Evolutionary conservation across 2,329 filamentous ascomycete species (phyloP).

Genomic region (Dothideomycetidae sp.): DNA sequence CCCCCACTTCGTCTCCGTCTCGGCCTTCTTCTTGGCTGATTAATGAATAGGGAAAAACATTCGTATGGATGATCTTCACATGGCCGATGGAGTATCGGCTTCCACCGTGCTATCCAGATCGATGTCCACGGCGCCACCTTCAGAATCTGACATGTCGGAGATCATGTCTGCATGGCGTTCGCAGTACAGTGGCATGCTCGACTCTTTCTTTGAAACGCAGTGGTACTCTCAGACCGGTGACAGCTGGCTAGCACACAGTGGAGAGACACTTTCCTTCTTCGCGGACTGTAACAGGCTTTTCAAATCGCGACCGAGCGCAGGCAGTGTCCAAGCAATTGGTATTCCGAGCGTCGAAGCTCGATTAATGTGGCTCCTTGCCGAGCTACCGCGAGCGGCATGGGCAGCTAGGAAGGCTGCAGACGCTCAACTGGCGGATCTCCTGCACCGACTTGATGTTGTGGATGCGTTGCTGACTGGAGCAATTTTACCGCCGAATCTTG

Average conservation of each 20-base stretch:
- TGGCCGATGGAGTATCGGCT: slow-evolving; percentile 42
- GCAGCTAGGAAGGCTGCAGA: slow-evolving; percentile 28
- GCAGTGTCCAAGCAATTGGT: slow-evolving; percentile 11
- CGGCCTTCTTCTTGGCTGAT: neutral
- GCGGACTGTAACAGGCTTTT: slow-evolving; percentile 44
- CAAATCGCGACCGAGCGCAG: slow-evolving; percentile 12
- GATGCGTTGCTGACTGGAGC: slow-evolving; percentile 64
- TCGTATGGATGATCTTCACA: slow-evolving; percentile 59
- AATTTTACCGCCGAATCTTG: slow-evolving; percentile 48
- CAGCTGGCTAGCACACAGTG: neutral
- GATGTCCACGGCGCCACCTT: slow-evolving; percentile 22
- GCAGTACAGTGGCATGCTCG: slow-evolving; percentile 61
- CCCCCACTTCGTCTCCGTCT: too few relatives aligned
- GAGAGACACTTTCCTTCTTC: slow-evolving; percentile 47
- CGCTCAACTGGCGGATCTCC: slow-evolving; percentile 40
- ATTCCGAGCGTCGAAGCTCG: slow-evolving; percentile 42
- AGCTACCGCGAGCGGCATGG: slow-evolving; percentile 26
- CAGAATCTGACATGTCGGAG: slow-evolving; percentile 54
- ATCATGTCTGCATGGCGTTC: slow-evolving; percentile 59
- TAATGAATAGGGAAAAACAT: slow-evolving; percentile 30
- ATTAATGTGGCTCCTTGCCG: slow-evolving; percentile 46
- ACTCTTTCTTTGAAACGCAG: slow-evolving; percentile 63
- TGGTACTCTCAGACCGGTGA: slow-evolving; percentile 50
- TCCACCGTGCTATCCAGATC: slow-evolving; percentile 35
- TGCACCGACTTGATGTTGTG: slow-evolving; percentile 57